Conservation (phyloP, 441 rosid genomes). For the Croton setiger region DNA sequence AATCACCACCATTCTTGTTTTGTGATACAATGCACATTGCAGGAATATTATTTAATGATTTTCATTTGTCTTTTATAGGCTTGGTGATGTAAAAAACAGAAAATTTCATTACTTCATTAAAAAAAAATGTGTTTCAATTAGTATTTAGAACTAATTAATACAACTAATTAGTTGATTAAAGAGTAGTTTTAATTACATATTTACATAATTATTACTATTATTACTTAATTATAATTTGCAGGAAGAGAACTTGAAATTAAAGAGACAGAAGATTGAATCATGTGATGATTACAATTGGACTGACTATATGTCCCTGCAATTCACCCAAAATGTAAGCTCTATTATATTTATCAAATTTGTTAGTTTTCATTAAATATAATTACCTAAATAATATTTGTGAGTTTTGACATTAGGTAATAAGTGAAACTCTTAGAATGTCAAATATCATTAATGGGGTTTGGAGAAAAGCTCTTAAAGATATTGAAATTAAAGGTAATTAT, state of each 20-base stretch:
- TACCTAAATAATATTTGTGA: background rate
- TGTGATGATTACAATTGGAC: conserved; percentile 56
- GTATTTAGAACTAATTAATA: no score
- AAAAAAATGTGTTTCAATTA: no score
- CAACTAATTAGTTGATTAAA: no score
- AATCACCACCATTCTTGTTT: background rate
- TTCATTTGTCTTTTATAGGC: no score
- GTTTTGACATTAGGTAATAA: conserved; percentile 56
- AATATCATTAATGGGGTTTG: conserved; percentile 82
- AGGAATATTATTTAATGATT: no score
- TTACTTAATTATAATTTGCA: conserved; percentile 16
- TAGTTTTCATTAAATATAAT: background rate
- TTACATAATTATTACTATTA: background rate
- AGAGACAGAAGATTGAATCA: conserved; percentile 53
- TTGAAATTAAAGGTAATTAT: conserved; percentile 62
- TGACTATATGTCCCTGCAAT: conserved; percentile 74
- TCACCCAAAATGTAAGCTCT: conserved; percentile 72
- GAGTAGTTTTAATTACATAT: no score
- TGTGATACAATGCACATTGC: background rate
- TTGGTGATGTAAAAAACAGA: no score
- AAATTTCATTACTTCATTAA: no score
- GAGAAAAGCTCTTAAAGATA: conserved; percentile 79
- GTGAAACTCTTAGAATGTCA: conserved; percentile 82
- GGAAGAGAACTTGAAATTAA: conserved; percentile 82
- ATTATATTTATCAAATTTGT: background rate